These are phyloP conservation scores for Davidsoniella australis DNA, from an alignment of 2,329 filamentous ascomycete species.

Conservation along the genomic window DNA sequence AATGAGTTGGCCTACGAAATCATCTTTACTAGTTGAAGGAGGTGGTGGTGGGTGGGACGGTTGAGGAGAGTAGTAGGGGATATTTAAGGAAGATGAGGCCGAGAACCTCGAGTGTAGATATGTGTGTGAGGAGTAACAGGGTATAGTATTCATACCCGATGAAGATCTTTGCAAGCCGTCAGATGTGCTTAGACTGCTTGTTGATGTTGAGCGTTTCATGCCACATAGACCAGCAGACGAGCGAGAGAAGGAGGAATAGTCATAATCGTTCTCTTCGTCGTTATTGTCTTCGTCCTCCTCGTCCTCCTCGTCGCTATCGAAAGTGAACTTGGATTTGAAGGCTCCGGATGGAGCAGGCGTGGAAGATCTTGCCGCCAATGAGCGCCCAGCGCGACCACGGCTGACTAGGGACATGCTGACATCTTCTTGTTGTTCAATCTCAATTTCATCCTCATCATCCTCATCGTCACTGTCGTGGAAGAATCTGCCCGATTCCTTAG, in stretches of 20 bases:
- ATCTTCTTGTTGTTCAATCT: slow-evolving; percentile 14
- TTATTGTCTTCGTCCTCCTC: slow-evolving; percentile 4
- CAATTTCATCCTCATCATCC: slow-evolving; percentile 35
- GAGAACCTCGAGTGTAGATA: slow-evolving; percentile 15
- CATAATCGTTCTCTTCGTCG: slow-evolving; percentile 19
- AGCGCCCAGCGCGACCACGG: neutral
- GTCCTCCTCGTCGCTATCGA: slow-evolving; percentile 6
- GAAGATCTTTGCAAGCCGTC: slow-evolving; percentile 57
- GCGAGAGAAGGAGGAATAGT: slow-evolving; percentile 5
- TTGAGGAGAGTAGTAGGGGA: no score
- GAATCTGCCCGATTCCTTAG: slow-evolving; percentile 47
- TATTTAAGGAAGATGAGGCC: neutral
- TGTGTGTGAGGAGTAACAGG: slow-evolving; percentile 57
- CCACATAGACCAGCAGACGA: slow-evolving; percentile 15
- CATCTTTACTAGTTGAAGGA: slow-evolving; percentile 28
- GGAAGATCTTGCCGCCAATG: slow-evolving; percentile 11
- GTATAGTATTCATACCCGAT: slow-evolving; percentile 69
- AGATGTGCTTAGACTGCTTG: slow-evolving; percentile 32
- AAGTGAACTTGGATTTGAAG: slow-evolving; percentile 12
- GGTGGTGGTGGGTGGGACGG: neutral
- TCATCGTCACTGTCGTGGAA: slow-evolving; percentile 43
- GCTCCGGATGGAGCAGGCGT: slow-evolving; percentile 14
- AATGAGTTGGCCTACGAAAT: slow-evolving; percentile 61
- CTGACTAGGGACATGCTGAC: slow-evolving; percentile 9
- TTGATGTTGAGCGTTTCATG: slow-evolving; percentile 31